phyloP scores from a whole-genome alignment of 106 monocot genomes.

The Phalaenopsis aphrodite region DNA sequence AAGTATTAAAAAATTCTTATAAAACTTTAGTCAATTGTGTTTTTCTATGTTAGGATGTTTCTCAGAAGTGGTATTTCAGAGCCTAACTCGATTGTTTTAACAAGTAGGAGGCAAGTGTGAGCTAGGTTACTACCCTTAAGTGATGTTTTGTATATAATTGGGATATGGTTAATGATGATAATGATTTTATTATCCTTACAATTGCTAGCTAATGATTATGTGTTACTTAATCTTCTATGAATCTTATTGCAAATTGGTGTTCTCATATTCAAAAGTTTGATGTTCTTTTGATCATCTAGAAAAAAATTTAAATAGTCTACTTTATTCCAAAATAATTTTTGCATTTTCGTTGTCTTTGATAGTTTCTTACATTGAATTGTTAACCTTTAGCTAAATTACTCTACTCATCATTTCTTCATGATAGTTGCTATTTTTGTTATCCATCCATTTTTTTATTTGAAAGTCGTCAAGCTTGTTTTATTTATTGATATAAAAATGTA shows the following conservation, averaged over 20 bases:
- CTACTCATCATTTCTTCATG: background rate
- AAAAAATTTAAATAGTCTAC: background rate
- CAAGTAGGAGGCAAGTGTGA: background rate
- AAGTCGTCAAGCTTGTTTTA: background rate
- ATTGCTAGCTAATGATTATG: background rate
- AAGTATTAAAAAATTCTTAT: too few relatives aligned
- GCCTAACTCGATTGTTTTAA: background rate
- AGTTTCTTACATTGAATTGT: background rate
- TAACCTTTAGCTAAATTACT: background rate
- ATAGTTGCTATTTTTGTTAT: background rate
- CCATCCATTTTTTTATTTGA: background rate
- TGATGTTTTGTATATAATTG: background rate
- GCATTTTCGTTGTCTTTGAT: background rate
- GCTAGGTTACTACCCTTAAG: too few relatives aligned
- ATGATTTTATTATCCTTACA: background rate
- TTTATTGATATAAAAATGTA: background rate
- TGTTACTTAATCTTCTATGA: background rate
- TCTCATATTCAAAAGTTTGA: background rate
- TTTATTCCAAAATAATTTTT: background rate
- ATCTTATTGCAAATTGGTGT: background rate
- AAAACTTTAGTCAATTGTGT: background rate
- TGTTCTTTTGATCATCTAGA: background rate
- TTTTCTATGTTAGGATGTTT: background rate
- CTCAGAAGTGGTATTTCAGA: background rate
- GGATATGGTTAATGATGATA: too few relatives aligned